Conservation (phyloP, 2,329 filamentous ascomycete species). For the Alternaria solani region DNA sequence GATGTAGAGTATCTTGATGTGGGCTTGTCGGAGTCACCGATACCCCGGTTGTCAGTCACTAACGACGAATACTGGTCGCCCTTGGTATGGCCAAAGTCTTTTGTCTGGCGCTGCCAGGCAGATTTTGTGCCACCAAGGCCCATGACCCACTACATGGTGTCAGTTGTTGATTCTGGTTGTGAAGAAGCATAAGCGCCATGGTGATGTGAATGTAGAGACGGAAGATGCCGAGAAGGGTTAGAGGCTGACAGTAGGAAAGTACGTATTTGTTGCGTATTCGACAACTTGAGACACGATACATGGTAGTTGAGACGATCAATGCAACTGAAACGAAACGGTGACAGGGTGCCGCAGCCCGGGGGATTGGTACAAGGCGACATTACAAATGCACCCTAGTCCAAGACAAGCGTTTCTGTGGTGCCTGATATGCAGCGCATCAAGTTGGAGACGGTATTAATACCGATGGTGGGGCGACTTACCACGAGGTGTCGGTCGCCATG, state of each 20-base stretch:
- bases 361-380: slow-evolving; percentile 21
- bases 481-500: slow-evolving; percentile 74
- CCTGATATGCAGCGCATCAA: slow-evolving; percentile 27
- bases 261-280: slow-evolving; percentile 17
- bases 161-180: slow-evolving; percentile 10
- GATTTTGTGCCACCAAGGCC: slow-evolving; percentile 74
- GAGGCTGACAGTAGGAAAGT: slow-evolving; percentile 8
- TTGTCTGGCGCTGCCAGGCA: slow-evolving; percentile 83
- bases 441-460: slow-evolving; percentile 19
- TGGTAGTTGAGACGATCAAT: slow-evolving; percentile 45
- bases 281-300: slow-evolving; percentile 39
- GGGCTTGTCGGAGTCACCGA: slow-evolving; percentile 82
- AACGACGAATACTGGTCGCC: slow-evolving; percentile 74
- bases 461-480: slow-evolving; percentile 61
- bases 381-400: slow-evolving; percentile 29
- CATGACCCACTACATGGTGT: slow-evolving; percentile 72
- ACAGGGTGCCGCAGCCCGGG: slow-evolving; percentile 17
- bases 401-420: slow-evolving; percentile 3
- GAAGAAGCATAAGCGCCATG: neutral
- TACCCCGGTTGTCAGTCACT: slow-evolving; percentile 83
- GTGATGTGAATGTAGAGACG: neutral
- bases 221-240: slow-evolving; percentile 4
- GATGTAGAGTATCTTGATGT: slow-evolving; percentile 78
- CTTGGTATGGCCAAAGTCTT: slow-evolving; percentile 78
- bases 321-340: slow-evolving; percentile 49